Base-by-base conservation (phyloP, 768 basidiomycete genomes). In the Macrolepiota dolichaula region DNA sequence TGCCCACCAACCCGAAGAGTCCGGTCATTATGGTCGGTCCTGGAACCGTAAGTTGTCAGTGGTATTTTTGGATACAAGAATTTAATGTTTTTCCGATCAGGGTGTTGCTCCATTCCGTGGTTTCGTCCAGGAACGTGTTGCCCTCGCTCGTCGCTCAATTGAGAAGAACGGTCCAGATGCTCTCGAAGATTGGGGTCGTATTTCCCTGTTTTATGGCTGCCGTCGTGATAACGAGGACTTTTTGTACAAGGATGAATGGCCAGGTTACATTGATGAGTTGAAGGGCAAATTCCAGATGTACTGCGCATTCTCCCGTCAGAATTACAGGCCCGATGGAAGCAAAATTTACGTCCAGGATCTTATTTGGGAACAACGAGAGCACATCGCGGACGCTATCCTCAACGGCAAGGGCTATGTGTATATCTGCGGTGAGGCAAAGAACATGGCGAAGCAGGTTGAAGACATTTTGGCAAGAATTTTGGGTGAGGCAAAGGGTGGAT, bases 281-380 rank as follows among this genome's bases (percentile, higher is more conserved):
- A 86, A 88, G 67, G 95, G 92, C 68, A 97, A 97, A 73, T 94
- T 99, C 80, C 80, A 81, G 63, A 81, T 99, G 77, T 89, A 91
- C 72, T 81, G 80, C 64, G 94, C 97, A 4, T 94, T 98, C 80
- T 98, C 96, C 44, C 90, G 94, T 55, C 89, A 96, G 59, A 86
- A 85, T n/a, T 92, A 84, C 79, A 92, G 90, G 73, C 84, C 91
- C 4, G 94, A 95, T 65, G 91, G 94, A 25, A 80, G 90, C 80
- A 99, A 98, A 81, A 92, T 96, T 69, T 99, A 99, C 76, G 97
- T 99, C n/a, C 97, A 99, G 76, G 94, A 99, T 74, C 79, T 98
- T 61, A 77, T 99, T 11, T 94, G 91, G 91, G 86, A 98, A 53
- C 86, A 94, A 71, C 81, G 87, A 59, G 87, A 87, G 72, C 82